Evolutionary conservation across 1,284 basidiomycete genomes (phyloP).

Genomic region (Golubevia sp.): DNA sequence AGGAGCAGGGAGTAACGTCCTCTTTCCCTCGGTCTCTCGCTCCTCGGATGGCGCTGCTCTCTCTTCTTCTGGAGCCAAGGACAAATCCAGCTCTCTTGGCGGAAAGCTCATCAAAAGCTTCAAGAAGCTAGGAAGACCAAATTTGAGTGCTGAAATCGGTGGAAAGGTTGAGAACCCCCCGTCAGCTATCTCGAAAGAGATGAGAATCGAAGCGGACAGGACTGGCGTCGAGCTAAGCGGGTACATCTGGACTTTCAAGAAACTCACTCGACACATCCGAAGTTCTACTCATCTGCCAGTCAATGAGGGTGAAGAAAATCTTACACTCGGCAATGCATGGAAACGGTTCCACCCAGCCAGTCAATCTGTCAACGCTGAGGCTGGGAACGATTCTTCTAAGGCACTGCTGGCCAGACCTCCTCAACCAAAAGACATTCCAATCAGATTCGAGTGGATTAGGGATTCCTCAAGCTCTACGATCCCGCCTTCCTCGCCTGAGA

Average conservation of each 20-base stretch:
- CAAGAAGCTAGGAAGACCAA: slow-evolving; percentile 10
- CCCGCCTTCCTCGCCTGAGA: slow-evolving; percentile 4
- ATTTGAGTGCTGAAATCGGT: no score
- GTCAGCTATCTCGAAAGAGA: neutral
- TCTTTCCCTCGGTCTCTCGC: neutral
- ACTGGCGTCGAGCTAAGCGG: slow-evolving; percentile 22
- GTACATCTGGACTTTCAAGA: slow-evolving; percentile 48
- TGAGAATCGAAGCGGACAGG: neutral
- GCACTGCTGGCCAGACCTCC: slow-evolving; percentile 15
- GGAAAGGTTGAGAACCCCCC: no score
- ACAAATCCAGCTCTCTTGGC: slow-evolving; percentile 21
- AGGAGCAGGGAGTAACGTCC: no score
- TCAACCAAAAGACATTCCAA: slow-evolving; percentile 22
- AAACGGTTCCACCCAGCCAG: slow-evolving; percentile 35
- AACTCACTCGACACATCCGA: slow-evolving; percentile 25
- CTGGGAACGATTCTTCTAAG: no score
- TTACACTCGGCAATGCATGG: slow-evolving; percentile 38
- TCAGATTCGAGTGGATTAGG: slow-evolving; percentile 54
- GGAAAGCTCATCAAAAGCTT: slow-evolving; percentile 38
- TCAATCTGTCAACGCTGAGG: slow-evolving; percentile 18
- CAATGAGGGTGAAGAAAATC: slow-evolving; percentile 12
- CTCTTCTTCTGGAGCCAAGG: slow-evolving; percentile 42
- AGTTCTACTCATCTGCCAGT: slow-evolving; percentile 1
- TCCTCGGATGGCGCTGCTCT: slow-evolving; percentile 41
- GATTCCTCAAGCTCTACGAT: slow-evolving; percentile 12